Evolutionary conservation across 2,329 filamentous ascomycete species (phyloP).

Genomic region (Trichoderma sp.): DNA sequence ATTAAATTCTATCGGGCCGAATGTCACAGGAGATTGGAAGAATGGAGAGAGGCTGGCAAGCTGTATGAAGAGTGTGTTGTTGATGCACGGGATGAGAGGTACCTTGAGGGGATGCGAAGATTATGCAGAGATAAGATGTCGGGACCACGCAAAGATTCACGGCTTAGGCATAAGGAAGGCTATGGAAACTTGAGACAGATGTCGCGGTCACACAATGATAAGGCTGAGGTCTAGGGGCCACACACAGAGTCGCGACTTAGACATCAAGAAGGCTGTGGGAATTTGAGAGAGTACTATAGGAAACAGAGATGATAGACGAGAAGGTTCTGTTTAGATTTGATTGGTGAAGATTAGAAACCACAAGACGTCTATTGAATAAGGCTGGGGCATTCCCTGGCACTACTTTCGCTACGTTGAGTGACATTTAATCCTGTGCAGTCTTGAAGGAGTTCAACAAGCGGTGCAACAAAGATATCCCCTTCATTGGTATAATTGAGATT

Average conservation of each 20-base stretch:
- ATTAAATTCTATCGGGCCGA: slow-evolving; percentile 26
- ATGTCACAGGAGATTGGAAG: slow-evolving; percentile 9
- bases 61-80: slow-evolving; percentile 16
- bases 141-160: not conserved
- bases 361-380: not conserved
- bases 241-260: not conserved
- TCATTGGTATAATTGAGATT: too few relatives aligned
- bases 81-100: slow-evolving; percentile 5
- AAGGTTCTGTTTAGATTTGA: not conserved
- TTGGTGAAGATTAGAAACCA: not conserved
- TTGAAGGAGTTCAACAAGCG: too few relatives aligned
- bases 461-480: too few relatives aligned
- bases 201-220: not conserved
- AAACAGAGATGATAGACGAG: not conserved
- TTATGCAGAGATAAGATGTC: slow-evolving; percentile 7
- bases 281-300: not conserved
- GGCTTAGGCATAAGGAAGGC: slow-evolving; percentile 4
- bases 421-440: too few relatives aligned
- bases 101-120: not conserved
- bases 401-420: too few relatives aligned
- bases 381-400: too few relatives aligned
- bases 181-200: slow-evolving; percentile 2
- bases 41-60: slow-evolving; percentile 3
- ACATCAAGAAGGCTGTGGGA: not conserved
- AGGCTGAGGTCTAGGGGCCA: slow-evolving; percentile 1